Base-by-base conservation (phyloP, 805 yeast genomes). In the Groenewaldozyma salmanticensis region DNA sequence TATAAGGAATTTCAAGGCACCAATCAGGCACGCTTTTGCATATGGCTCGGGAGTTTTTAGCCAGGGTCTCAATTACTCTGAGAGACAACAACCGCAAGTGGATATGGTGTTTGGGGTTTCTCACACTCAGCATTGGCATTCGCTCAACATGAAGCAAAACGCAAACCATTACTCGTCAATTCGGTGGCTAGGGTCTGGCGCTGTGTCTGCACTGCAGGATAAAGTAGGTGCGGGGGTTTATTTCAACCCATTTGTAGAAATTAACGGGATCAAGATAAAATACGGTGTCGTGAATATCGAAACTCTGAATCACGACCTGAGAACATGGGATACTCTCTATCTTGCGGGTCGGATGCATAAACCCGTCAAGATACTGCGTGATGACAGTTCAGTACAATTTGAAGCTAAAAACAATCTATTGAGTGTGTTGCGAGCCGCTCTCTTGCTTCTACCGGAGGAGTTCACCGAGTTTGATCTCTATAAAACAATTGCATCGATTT, bases 11-110 rank as follows among this genome's bases (percentile, higher is more conserved):
- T 84, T 84, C 59, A 65, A 75, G 33, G 81, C 90, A 1, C 88
- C 92, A 1, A 73, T 86, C 11, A 66, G 76, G 40, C 82, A 75
- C 52, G 79, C 95, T 1, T 83, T 90, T 61, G 98, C 96, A 0
- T 90, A 90, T 60, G 98, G 98, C 2, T 82, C 94, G 5, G 95
- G 95, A 3, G 95, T 92, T 1, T 83, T 92, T 53, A 70, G 75
- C 29, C 98, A 90, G 58, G 79, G 77, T 3, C 11, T 17, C 19
- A 15, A 16, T 18, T 13, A 16, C 22, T 16, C 27, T 5, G 29
- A 18, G 5, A 21, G 13, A 11, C 32, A 48, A 18, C 35, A 31
- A 13, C 80, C 87, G 0, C 97, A 92, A 59, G 74, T 85, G 9
- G 98, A 92, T 58, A 61, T 92, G 60, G 81, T 90, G 9, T 77